Evolutionary conservation across 2,329 filamentous ascomycete species (phyloP).

Genomic region (Aspergillus pseudotamarii): DNA sequence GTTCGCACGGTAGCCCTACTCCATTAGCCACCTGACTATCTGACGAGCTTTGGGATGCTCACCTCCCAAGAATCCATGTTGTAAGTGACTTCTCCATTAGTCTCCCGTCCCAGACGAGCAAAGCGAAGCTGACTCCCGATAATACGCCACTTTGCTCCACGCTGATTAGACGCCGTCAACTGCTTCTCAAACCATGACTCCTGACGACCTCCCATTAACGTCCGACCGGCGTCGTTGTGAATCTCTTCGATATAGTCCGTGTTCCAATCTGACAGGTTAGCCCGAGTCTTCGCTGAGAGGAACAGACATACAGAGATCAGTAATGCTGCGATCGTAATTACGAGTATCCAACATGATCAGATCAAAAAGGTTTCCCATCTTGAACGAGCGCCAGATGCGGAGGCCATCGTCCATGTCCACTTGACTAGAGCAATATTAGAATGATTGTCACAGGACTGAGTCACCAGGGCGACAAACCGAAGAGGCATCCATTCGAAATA

Average conservation of each 20-base stretch:
- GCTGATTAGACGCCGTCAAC: conserved; percentile 59
- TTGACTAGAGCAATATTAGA: conserved; percentile 47
- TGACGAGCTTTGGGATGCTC: neutral
- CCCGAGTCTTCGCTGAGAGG: neutral
- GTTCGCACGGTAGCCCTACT: conserved; percentile 65
- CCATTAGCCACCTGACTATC: neutral
- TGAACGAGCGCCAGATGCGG: conserved; percentile 68
- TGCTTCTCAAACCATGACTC: conserved; percentile 73
- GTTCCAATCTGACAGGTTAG: conserved; percentile 55
- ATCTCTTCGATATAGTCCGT: conserved; percentile 64
- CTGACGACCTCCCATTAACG: conserved; percentile 71
- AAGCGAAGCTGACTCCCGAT: conserved; percentile 67
- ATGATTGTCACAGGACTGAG: neutral
- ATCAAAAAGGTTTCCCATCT: conserved; percentile 67
- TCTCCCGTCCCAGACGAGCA: conserved; percentile 16
- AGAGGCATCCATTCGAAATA: conserved; percentile 70
- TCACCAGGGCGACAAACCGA: conserved; percentile 34
- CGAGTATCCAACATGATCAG: conserved; percentile 71
- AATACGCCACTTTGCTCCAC: conserved; percentile 71
- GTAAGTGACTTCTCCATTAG: conserved; percentile 9
- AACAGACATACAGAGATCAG: conserved; percentile 37
- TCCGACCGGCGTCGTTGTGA: conserved; percentile 67
- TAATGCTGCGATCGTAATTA: conserved; percentile 69
- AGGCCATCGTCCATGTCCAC: conserved; percentile 70
- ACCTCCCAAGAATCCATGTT: conserved; percentile 58